phyloP scores from a whole-genome alignment of 176 grass and related monocot genomes.

The Stipa capillata region DNA sequence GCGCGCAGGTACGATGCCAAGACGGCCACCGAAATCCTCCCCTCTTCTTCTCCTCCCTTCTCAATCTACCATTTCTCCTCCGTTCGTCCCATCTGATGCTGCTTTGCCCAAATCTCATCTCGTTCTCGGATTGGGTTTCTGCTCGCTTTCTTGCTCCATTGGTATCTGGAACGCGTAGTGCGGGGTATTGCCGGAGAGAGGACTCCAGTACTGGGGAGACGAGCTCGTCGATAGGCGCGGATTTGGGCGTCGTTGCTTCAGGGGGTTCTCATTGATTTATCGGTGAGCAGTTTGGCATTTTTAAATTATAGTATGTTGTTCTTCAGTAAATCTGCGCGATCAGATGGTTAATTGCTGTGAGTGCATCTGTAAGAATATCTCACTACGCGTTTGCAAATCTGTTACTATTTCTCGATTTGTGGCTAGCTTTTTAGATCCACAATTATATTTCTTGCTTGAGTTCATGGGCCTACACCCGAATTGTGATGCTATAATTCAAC shows the following conservation, averaged over 20 bases:
- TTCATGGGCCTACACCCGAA: neutral
- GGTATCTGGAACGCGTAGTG: neutral
- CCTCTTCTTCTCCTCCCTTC: neutral
- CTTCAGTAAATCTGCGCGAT: neutral
- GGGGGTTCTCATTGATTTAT: neutral
- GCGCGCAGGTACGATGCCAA: neutral
- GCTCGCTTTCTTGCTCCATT: neutral
- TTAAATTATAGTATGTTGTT: neutral
- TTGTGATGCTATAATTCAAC: neutral
- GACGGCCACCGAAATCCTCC: neutral
- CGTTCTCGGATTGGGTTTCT: neutral
- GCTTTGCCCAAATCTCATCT: conserved; percentile 10
- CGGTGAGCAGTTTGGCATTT: neutral
- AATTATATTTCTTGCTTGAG: neutral
- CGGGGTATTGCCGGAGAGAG: neutral
- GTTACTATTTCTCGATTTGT: neutral
- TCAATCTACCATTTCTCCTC: neutral
- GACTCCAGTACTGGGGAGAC: neutral
- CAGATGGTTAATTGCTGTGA: neutral
- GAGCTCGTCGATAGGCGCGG: neutral
- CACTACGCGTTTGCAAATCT: too few species aligned
- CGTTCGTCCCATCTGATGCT: neutral
- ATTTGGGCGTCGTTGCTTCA: neutral
- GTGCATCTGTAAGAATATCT: neutral
- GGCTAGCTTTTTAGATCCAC: neutral